Conservation (phyloP, 1,284 basidiomycete genomes). For the Anthracocystis panici-leucophaei region DNA sequence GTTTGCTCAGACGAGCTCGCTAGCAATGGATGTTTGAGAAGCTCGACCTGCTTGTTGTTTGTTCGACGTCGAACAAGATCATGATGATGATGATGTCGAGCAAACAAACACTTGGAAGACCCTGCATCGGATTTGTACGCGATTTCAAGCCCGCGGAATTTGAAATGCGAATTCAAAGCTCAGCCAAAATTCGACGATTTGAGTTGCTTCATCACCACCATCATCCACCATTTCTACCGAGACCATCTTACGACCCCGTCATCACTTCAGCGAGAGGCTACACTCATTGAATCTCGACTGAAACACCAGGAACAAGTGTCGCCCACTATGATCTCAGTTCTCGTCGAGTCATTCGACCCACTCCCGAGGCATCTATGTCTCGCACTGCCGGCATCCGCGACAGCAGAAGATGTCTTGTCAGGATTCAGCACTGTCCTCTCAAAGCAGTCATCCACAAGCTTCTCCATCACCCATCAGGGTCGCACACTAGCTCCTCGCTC, state of each 20-base stretch:
- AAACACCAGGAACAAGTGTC: neutral
- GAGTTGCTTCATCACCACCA: constrained; percentile 19
- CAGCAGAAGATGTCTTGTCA: constrained; percentile 31
- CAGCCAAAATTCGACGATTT: constrained; percentile 1
- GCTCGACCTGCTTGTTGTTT: neutral
- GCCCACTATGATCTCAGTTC: constrained; percentile 29
- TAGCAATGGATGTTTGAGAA: constrained; percentile 5
- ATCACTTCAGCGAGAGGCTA: neutral
- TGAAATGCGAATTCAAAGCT: constrained; percentile 5
- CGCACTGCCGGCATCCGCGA: constrained; percentile 33
- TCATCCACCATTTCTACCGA: constrained; percentile 8
- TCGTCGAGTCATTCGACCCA: constrained; percentile 48
- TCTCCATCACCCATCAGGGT: constrained; percentile 29
- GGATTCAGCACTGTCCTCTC: constrained; percentile 33
- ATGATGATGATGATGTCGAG: neutral
- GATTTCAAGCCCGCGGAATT: constrained; percentile 12
- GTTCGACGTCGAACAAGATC: constrained; percentile 1
- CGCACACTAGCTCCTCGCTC: constrained; percentile 11
- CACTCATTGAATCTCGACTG: neutral
- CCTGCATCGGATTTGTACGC: constrained; percentile 30
- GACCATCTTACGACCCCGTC: constrained; percentile 2
- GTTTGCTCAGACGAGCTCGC: neutral
- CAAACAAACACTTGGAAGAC: constrained; percentile 10
- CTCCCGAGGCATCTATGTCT: constrained; percentile 48
- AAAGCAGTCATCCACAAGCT: constrained; percentile 6